These are phyloP conservation scores for Daldinia concentrica DNA, from an alignment of 495 filamentous ascomycete genomes.

Conservation along the genomic window DNA sequence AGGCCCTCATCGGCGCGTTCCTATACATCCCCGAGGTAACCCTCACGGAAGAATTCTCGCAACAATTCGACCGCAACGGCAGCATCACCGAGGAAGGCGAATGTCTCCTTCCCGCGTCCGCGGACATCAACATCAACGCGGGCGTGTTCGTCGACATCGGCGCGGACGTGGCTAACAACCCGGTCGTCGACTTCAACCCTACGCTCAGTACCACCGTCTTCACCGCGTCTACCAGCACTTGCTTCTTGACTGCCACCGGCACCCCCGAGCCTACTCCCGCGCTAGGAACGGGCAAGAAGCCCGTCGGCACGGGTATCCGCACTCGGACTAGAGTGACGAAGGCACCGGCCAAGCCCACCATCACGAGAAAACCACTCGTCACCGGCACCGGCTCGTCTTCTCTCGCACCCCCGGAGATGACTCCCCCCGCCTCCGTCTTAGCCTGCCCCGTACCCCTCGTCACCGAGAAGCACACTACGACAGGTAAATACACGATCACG, in stretches of 20 bases:
- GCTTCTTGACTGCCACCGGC: constrained; percentile 32
- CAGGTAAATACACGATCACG: constrained; percentile 32
- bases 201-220: constrained; percentile 46
- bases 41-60: constrained; percentile 30
- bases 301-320: background rate
- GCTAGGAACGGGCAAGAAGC: constrained; percentile 1
- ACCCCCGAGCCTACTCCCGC: background rate
- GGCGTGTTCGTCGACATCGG: constrained; percentile 47
- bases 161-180: constrained; percentile 30
- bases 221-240: constrained; percentile 45
- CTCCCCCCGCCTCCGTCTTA: background rate
- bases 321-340: background rate
- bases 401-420: background rate
- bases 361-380: background rate
- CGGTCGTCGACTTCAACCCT: constrained; percentile 31
- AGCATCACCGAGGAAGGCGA: constrained; percentile 17
- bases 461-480: constrained; percentile 28
- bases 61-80: constrained; percentile 10
- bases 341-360: background rate
- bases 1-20: constrained; percentile 43
- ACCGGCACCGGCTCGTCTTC: constrained; percentile 3
- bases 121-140: constrained; percentile 46
- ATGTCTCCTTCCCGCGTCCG: constrained; percentile 41
- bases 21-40: constrained; percentile 43
- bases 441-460: constrained; percentile 13